A percentile compares a stretch with the other conserved stretches of the same genome.
Conservation (phyloP, 768 basidiomycete genomes). For the Hypholoma sublateritium region DNA sequence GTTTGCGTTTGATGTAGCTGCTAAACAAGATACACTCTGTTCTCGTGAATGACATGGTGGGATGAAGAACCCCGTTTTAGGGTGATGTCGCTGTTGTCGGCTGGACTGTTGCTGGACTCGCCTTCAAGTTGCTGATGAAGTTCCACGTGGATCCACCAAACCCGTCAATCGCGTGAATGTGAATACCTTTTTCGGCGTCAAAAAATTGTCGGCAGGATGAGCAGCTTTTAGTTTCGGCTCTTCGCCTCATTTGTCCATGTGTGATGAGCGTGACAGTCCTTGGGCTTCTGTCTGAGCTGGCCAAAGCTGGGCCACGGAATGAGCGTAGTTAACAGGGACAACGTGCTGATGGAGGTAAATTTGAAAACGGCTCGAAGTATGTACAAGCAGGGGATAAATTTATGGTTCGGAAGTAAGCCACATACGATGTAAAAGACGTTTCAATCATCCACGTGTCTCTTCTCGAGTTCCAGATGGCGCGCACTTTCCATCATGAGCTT, state of each 20-base stretch:
- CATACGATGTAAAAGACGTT: no score
- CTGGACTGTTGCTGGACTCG: constrained; percentile 7
- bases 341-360: not conserved
- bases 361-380: not conserved
- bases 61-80: constrained; percentile 25
- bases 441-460: constrained; percentile 33
- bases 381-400: not conserved
- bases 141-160: constrained; percentile 27
- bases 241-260: not conserved
- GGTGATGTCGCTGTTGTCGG: not conserved
- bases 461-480: constrained; percentile 55
- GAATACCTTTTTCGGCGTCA: constrained; percentile 28
- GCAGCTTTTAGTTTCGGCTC: not conserved
- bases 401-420: not conserved
- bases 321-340: not conserved
- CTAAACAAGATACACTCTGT: constrained; percentile 6
- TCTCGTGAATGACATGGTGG: constrained; percentile 16
- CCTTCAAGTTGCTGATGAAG: not conserved
- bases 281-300: not conserved
- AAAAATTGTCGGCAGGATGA: constrained; percentile 8
- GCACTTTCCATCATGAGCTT: constrained; percentile 76
- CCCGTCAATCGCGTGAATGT: constrained; percentile 42
- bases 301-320: not conserved
- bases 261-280: not conserved
- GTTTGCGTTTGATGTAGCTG: constrained; percentile 11